Evolutionary conservation across 1,139 yeast species (phyloP).

Genomic region (Sugiyamaella xylanicola): DNA sequence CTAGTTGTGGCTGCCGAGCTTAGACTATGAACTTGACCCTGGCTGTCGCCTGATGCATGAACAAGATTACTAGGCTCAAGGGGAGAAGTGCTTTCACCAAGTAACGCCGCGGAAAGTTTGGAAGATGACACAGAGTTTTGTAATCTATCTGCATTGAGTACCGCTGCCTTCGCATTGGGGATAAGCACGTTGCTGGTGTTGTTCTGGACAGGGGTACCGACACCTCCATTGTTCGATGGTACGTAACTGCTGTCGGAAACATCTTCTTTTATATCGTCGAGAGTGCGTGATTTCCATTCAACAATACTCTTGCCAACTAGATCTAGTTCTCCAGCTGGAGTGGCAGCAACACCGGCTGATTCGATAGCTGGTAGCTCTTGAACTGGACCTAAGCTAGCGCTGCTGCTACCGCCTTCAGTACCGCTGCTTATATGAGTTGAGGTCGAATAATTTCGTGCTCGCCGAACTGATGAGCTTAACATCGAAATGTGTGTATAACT

Average conservation of each 20-base stretch:
- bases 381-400: neutral
- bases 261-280: slow-evolving; percentile 24
- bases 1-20: slow-evolving; percentile 2
- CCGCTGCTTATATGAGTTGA: slow-evolving; percentile 19
- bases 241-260: slow-evolving; percentile 18
- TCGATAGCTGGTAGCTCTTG: neutral
- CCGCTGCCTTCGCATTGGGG: neutral
- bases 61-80: neutral
- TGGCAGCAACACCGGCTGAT: neutral
- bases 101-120: slow-evolving; percentile 15
- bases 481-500: slow-evolving; percentile 26
- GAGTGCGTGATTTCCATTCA: slow-evolving; percentile 20
- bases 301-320: slow-evolving; percentile 16
- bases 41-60: neutral
- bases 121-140: slow-evolving; percentile 8
- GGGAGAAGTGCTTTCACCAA: neutral
- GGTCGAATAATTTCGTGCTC: slow-evolving; percentile 15
- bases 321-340: slow-evolving; percentile 10
- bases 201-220: neutral
- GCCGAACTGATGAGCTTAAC: slow-evolving; percentile 18
- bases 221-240: neutral
- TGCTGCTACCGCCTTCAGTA: slow-evolving; percentile 18
- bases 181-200: neutral
- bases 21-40: neutral
- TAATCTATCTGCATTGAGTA: neutral